phyloP scores from a whole-genome alignment of 495 filamentous ascomycete genomes.

The Penicillium egyptiacum region DNA sequence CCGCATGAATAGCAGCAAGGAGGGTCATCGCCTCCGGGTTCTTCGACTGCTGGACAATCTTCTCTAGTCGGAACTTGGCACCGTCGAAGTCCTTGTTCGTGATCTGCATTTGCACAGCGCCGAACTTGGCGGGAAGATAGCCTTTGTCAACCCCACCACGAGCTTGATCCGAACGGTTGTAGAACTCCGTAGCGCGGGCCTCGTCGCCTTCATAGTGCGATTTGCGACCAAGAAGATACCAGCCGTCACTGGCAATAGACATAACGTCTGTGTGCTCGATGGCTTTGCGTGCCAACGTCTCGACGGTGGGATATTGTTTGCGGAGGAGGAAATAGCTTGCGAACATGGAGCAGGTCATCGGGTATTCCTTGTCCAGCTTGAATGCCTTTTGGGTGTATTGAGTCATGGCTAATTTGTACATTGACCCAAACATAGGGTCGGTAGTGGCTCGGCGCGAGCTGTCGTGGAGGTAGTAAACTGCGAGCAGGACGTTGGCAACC shows the following conservation, averaged over 20 bases:
- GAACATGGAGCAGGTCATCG: constrained; percentile 86
- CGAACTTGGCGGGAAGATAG: constrained; percentile 90
- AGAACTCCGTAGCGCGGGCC: constrained; percentile 73
- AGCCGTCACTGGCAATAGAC: constrained; percentile 91
- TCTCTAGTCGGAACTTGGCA: constrained; percentile 90
- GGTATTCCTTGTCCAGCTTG: constrained; percentile 91
- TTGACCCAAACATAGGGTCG: constrained; percentile 69
- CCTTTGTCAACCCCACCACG: constrained; percentile 84
- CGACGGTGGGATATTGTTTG: constrained; percentile 73
- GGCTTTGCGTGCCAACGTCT: constrained; percentile 84
- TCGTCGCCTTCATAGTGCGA: constrained; percentile 72
- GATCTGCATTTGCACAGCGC: constrained; percentile 82
- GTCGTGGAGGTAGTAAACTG: constrained; percentile 80
- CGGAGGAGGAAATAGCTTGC: constrained; percentile 81
- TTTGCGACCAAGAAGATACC: constrained; percentile 89
- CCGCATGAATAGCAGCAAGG: constrained; percentile 84
- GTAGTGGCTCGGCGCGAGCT: constrained; percentile 77
- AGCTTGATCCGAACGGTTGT: constrained; percentile 83
- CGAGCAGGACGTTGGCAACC: constrained; percentile 84
- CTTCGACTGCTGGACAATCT: constrained; percentile 82
- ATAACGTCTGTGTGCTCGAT: constrained; percentile 95
- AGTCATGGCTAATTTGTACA: constrained; percentile 92
- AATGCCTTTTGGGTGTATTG: constrained; percentile 91
- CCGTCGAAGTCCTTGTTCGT: constrained; percentile 80
- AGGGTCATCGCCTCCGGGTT: constrained; percentile 89